Evolutionary conservation across 805 yeast genomes (phyloP).

Genomic region (Candida nitratophila): DNA sequence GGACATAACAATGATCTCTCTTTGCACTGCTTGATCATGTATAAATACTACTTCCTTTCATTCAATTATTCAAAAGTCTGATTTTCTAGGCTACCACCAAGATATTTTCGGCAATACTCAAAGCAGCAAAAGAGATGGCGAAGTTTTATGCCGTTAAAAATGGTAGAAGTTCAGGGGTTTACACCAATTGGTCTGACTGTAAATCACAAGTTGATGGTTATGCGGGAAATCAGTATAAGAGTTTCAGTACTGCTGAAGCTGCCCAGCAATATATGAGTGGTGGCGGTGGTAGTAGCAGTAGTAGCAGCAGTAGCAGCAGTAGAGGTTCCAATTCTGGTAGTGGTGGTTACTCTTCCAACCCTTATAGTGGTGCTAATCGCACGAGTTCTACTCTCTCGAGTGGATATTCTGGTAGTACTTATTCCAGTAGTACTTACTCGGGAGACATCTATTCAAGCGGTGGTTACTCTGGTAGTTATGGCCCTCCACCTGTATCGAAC

Average conservation of each 20-base stretch:
- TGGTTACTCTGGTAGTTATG: no score
- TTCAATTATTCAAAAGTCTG: no score
- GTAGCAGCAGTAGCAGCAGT: background rate
- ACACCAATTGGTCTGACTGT: slow-evolving; percentile 51
- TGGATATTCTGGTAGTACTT: no score
- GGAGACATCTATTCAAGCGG: no score
- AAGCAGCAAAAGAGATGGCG: background rate
- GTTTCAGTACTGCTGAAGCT: slow-evolving; percentile 45
- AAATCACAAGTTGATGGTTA: slow-evolving; percentile 47
- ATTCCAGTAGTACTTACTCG: no score
- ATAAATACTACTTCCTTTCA: no score
- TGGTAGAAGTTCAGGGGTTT: slow-evolving; percentile 55
- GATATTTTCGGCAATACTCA: no score
- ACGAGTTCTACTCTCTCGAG: no score
- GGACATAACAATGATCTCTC: no score
- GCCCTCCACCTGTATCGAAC: background rate
- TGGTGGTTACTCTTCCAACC: background rate
- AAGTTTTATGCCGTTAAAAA: slow-evolving; percentile 46
- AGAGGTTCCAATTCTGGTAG: background rate
- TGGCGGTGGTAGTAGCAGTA: background rate
- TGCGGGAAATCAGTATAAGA: slow-evolving; percentile 49
- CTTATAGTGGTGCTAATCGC: no score
- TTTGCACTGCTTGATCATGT: no score
- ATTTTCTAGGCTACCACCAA: no score
- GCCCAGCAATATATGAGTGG: slow-evolving; percentile 39